These are phyloP conservation scores for Nymphaea colorata DNA, from an alignment of 164 flowering plant genomes.

Conservation along the genomic window DNA sequence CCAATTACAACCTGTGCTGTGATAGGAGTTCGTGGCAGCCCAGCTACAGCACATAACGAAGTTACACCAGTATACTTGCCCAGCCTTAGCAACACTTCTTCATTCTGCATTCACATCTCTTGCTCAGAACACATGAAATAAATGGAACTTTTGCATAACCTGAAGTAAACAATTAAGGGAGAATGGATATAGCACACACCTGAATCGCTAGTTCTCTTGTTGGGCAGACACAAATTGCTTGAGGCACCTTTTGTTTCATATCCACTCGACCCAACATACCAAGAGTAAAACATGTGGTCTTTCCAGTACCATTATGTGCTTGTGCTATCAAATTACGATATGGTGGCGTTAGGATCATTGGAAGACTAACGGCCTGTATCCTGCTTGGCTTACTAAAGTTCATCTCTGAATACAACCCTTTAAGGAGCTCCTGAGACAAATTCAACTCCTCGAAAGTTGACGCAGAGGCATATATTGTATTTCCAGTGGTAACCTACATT, in stretches of 20 bases:
- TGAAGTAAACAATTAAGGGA: neutral
- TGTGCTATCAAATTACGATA: slow-evolving; percentile 74
- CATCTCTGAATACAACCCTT: slow-evolving; percentile 86
- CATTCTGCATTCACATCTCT: slow-evolving; percentile 36
- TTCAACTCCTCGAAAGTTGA: slow-evolving; percentile 72
- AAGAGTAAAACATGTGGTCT: slow-evolving; percentile 90
- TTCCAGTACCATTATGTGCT: slow-evolving; percentile 96
- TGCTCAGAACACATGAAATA: neutral
- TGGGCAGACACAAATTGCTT: slow-evolving; percentile 91
- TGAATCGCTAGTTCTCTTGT: slow-evolving; percentile 87
- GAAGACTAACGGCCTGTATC: slow-evolving; percentile 79
- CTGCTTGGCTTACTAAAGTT: slow-evolving; percentile 75
- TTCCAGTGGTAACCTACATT: slow-evolving; percentile 57
- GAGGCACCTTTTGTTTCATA: slow-evolving; percentile 50
- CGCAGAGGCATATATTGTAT: slow-evolving; percentile 74
- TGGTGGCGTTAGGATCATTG: slow-evolving; percentile 90
- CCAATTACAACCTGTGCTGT: slow-evolving; percentile 82
- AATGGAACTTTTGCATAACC: neutral
- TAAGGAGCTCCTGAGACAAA: slow-evolving; percentile 54
- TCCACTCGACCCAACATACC: slow-evolving; percentile 95
- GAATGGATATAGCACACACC: slow-evolving; percentile 19
- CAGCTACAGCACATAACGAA: slow-evolving; percentile 57
- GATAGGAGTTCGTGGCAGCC: slow-evolving; percentile 24
- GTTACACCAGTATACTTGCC: slow-evolving; percentile 76
- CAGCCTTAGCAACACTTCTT: slow-evolving; percentile 78